phyloP scores from a whole-genome alignment of 192 early-diverging fungal genomes.

The Podochytrium sp. region DNA sequence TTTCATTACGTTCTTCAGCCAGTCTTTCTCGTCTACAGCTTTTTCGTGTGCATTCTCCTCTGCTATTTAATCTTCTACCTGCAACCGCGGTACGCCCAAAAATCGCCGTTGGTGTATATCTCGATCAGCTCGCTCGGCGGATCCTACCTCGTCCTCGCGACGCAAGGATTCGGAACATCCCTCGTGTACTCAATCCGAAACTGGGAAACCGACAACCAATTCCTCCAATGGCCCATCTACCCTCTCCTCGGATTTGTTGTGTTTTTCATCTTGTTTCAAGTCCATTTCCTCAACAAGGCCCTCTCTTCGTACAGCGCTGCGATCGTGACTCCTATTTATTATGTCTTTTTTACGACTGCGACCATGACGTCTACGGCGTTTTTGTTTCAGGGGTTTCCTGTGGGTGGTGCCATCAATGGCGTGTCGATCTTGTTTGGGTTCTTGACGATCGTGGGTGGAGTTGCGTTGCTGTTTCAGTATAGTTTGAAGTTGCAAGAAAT shows the following conservation, averaged over 20 bases:
- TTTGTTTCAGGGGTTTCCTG: conserved; percentile 66
- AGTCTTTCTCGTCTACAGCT: conserved; percentile 58
- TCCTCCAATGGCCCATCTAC: conserved; percentile 52
- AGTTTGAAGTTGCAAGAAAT: conserved; percentile 48
- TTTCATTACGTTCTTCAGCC: conserved; percentile 57
- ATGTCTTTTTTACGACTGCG: conserved; percentile 67
- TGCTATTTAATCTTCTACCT: conserved; percentile 52
- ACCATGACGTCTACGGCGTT: conserved; percentile 66
- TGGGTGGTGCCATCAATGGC: conserved; percentile 39
- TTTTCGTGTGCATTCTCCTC: conserved; percentile 44
- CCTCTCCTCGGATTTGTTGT: conserved; percentile 59
- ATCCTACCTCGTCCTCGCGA: conserved; percentile 58
- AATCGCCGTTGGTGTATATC: conserved; percentile 52
- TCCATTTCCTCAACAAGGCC: conserved; percentile 72
- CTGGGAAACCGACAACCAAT: conserved; percentile 58
- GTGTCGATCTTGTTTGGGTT: conserved; percentile 61
- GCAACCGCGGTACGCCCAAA: conserved; percentile 63
- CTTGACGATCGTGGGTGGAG: conserved; percentile 63
- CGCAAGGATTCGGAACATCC: conserved; percentile 61
- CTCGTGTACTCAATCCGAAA: conserved; percentile 52
- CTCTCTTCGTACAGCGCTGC: conserved; percentile 67
- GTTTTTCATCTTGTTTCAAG: conserved; percentile 54
- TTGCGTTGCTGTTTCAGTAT: conserved; percentile 57
- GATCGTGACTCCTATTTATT: conserved; percentile 73
- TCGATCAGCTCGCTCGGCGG: conserved; percentile 58